These are phyloP conservation scores for Gyromitra esculenta DNA, from an alignment of 2,329 filamentous ascomycete genomes.

Conservation along the genomic window DNA sequence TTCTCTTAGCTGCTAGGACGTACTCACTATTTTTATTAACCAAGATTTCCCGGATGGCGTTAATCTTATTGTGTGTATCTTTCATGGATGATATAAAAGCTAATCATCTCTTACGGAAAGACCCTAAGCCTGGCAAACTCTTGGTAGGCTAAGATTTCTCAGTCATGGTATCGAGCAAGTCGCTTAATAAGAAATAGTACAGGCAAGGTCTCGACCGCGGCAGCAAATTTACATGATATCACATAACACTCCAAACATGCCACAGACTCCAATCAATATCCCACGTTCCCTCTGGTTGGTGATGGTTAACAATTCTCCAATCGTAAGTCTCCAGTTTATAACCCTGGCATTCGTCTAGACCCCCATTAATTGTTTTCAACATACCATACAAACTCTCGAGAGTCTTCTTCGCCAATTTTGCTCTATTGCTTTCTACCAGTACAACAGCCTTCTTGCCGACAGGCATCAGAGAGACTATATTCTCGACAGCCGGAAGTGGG, in stretches of 20 bases:
- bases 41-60: no score
- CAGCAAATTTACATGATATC: not conserved
- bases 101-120: not conserved
- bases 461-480: conserved; percentile 27
- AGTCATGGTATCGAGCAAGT: not conserved
- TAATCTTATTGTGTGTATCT: not conserved
- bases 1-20: no score
- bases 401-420: conserved; percentile 29
- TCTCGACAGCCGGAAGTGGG: conserved; percentile 5
- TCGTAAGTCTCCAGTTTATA: conserved; percentile 39
- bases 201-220: not conserved
- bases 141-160: not conserved
- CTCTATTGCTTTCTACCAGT: conserved; percentile 36
- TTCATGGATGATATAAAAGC: not conserved
- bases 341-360: not conserved
- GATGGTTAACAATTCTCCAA: conserved; percentile 43
- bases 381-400: conserved; percentile 24
- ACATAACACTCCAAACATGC: conserved; percentile 43
- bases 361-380: conserved; percentile 8
- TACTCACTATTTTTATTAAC: no score
- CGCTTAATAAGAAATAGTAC: not conserved
- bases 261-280: conserved; percentile 46
- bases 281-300: conserved; percentile 32
- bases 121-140: not conserved
- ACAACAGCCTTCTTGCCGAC: conserved; percentile 32